Base-by-base conservation (phyloP, 2,329 filamentous ascomycete genomes). In the Ophiostoma pallidulum region DNA sequence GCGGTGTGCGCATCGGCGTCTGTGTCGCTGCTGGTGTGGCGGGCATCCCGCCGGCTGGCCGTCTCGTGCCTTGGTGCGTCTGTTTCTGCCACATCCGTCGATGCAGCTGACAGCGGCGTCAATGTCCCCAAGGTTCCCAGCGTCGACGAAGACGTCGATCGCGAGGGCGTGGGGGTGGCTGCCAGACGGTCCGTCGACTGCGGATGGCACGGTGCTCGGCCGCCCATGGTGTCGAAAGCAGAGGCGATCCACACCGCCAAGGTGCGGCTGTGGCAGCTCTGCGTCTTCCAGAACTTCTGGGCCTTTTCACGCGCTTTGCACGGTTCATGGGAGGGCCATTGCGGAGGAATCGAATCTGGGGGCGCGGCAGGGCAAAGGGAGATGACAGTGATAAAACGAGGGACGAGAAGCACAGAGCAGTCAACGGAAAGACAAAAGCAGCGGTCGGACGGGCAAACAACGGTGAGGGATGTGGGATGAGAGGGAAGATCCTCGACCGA, bases 391-490 rank as follows among this genome's bases (percentile, higher is more conserved):
- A 31, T 12, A 26, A n/a, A 39, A 38, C 29, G 26, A n/a, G 36
- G 24, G 33, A 24, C 39, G 20, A 39, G 28, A 47, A 47, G 37
- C 22, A 19, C 41, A 33, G 35, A 46, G 35, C n/a, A 35, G 37
- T 18, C 5, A 33, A 33, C n/a, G 14, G 20, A 40, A 35, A 47
- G 9, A 39, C 26, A 33, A 13, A 19, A 37, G 35, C 29, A 47
- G n/a, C n/a, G n/a, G n/a, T n/a, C n/a, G n/a, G n/a, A n/a, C n/a
- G n/a, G n/a, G n/a, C n/a, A n/a, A n/a, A n/a, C n/a, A 41, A 46
- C 14, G 20, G 44, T 36, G 28, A 47, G 41, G n/a, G 37, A 47
- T 47, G 28, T 47, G 44, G 36, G 33, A 16, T 38, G 33, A 24
- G 32, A 12, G 35, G 43, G 35, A 46, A 19, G 26, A 39, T 26